A percentile compares a stretch with the other conserved stretches of the same genome.
phyloP scores from a whole-genome alignment of 495 filamentous ascomycete species.

The Daldinia concentrica region DNA sequence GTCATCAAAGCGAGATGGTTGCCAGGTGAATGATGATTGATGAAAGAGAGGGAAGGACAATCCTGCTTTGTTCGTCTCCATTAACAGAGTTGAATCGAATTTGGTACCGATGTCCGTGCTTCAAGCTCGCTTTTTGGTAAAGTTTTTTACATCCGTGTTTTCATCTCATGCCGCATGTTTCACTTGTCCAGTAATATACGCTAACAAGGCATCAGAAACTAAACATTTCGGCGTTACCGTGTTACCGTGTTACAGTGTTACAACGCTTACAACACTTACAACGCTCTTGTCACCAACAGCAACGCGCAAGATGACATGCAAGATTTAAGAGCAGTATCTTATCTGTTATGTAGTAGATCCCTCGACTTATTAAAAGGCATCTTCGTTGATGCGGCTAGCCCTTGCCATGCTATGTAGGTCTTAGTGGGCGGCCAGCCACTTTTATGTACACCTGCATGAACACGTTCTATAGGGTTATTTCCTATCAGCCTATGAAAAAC shows the following conservation, averaged over 20 bases:
- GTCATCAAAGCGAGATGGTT: slow-evolving; percentile 33
- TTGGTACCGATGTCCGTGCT: slow-evolving; percentile 29
- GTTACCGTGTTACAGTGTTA: slow-evolving; percentile 6
- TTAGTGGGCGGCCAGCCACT: slow-evolving; percentile 15
- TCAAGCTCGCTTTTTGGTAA: slow-evolving; percentile 6
- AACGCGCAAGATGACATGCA: slow-evolving; percentile 6
- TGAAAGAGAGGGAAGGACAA: slow-evolving; percentile 18
- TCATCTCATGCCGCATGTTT: slow-evolving; percentile 16
- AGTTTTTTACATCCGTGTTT: slow-evolving; percentile 1
- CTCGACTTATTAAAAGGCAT: slow-evolving; percentile 8
- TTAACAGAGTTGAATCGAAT: slow-evolving; percentile 23
- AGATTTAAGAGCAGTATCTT: slow-evolving; percentile 13
- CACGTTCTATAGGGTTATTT: slow-evolving; percentile 24
- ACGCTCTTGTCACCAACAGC: slow-evolving; percentile 10
- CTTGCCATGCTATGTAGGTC: not conserved
- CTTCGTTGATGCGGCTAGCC: slow-evolving; percentile 39
- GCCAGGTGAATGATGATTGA: slow-evolving; percentile 39
- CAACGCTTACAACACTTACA: not conserved
- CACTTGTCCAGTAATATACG: slow-evolving; percentile 12
- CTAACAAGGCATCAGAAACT: slow-evolving; percentile 8
- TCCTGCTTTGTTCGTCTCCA: slow-evolving; percentile 28
- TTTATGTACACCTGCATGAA: slow-evolving; percentile 37
- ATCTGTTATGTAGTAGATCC: not conserved
- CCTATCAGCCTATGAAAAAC: slow-evolving; percentile 29
- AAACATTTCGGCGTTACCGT: slow-evolving; percentile 11